Percentiles rank a stretch among this genome's conserved stretches.
phyloP scores from a whole-genome alignment of 129 eudicot genomes.

The Saposhnikovia divaricata region DNA sequence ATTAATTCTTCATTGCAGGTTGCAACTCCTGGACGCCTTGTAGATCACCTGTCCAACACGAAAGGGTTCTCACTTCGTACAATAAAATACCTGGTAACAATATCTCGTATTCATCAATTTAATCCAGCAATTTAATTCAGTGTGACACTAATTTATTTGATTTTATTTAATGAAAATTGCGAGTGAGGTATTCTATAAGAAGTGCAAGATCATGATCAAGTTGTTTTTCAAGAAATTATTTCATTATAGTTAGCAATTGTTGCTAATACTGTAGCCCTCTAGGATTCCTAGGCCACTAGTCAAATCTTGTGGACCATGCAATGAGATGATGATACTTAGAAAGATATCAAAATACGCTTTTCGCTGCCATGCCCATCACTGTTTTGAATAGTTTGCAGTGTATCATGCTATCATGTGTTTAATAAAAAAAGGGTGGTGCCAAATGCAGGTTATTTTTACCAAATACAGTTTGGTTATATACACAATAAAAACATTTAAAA shows the following conservation, averaged over 20 bases:
- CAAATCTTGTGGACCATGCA: not conserved
- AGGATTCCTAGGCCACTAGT: not conserved
- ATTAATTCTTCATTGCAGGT: conserved; percentile 36
- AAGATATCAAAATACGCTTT: not conserved
- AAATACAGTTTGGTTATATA: too few species aligned
- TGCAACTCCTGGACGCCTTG: conserved; percentile 97
- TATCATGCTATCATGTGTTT: not conserved
- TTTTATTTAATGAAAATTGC: not conserved
- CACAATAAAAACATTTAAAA: too few species aligned
- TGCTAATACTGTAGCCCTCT: not conserved
- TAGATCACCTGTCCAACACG: conserved; percentile 86
- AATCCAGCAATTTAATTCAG: not conserved
- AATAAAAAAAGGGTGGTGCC: too few species aligned
- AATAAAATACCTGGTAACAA: conserved; percentile 67
- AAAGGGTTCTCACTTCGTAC: conserved; percentile 87
- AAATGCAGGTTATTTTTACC: too few species aligned
- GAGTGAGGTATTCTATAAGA: not conserved
- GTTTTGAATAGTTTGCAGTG: not conserved
- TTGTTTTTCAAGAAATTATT: too few species aligned
- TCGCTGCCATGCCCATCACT: not conserved
- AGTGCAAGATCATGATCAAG: too few species aligned
- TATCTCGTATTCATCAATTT: too few species aligned
- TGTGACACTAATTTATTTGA: not conserved
- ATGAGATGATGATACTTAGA: not conserved
- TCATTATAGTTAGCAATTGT: not conserved